phyloP scores from a whole-genome alignment of 225 moss, liverwort and hornwort species.

The Climacium dendroides region DNA sequence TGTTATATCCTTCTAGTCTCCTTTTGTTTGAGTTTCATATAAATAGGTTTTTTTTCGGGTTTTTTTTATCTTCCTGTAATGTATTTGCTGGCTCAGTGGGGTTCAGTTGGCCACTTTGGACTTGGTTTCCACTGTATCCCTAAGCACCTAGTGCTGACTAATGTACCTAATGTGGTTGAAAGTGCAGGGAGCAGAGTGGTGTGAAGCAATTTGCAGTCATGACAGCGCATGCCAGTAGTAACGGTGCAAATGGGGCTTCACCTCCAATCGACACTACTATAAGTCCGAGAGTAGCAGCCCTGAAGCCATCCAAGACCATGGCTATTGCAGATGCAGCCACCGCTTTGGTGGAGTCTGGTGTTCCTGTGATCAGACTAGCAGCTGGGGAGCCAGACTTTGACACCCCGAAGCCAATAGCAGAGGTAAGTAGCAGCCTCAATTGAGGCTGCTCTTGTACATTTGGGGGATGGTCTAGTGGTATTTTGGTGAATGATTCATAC shows the following conservation, averaged over 20 bases:
- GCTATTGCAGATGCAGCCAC: conserved; percentile 85
- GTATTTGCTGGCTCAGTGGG: neutral
- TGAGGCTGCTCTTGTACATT: neutral
- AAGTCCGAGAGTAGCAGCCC: conserved; percentile 74
- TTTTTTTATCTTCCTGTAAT: neutral
- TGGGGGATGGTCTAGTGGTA: neutral
- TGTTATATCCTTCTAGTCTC: neutral
- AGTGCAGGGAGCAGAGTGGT: conserved; percentile 14
- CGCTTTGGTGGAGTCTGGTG: conserved; percentile 78
- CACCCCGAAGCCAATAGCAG: conserved; percentile 54
- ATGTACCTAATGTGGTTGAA: neutral
- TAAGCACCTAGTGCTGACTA: neutral
- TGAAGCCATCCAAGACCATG: conserved; percentile 99
- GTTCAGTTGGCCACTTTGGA: neutral
- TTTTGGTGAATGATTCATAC: neutral
- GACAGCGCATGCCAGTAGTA: conserved; percentile 18
- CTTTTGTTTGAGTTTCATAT: neutral
- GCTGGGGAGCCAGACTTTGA: conserved; percentile 99
- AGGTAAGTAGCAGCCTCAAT: conserved; percentile 27
- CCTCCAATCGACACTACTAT: conserved; percentile 47
- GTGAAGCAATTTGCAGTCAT: conserved; percentile 14
- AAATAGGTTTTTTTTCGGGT: neutral
- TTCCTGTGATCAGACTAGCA: conserved; percentile 91
- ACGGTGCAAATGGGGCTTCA: conserved; percentile 18
- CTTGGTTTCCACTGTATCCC: neutral